These are phyloP conservation scores for Tetracladium maxilliforme DNA, from an alignment of 2,329 filamentous ascomycete genomes.

Conservation along the genomic window DNA sequence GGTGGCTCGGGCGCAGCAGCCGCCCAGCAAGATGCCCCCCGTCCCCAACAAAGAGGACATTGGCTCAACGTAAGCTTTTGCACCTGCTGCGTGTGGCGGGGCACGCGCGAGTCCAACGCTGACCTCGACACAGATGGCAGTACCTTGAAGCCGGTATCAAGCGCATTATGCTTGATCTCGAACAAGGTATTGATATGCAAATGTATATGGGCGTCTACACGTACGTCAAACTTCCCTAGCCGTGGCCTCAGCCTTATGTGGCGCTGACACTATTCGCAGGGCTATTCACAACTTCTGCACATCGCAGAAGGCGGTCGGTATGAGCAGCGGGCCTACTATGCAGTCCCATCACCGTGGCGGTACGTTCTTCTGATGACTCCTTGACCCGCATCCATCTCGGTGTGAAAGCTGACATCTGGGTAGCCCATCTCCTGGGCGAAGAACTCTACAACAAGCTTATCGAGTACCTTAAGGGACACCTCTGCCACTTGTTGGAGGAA, in stretches of 20 bases:
- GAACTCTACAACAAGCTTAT: constrained; percentile 90
- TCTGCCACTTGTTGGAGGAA: constrained; percentile 44
- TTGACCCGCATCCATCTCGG: constrained; percentile 4
- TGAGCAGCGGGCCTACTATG: constrained; percentile 24
- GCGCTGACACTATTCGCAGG: constrained; percentile 28
- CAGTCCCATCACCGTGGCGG: constrained; percentile 57
- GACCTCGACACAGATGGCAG: constrained; percentile 49
- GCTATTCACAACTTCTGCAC: constrained; percentile 99
- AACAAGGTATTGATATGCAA: constrained; percentile 85
- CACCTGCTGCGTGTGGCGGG: background rate
- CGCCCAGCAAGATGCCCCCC: constrained; percentile 28
- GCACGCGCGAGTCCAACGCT: constrained; percentile 6
- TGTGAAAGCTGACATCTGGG: constrained; percentile 5
- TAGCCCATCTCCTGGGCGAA: constrained; percentile 87
- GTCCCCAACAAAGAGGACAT: constrained; percentile 43
- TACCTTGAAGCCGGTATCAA: constrained; percentile 82
- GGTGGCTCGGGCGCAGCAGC: no score
- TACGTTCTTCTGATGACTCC: constrained; percentile 16
- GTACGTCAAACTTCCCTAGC: constrained; percentile 26
- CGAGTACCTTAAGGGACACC: constrained; percentile 57
- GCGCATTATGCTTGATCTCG: constrained; percentile 84
- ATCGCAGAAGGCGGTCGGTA: constrained; percentile 80
- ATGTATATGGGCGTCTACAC: constrained; percentile 98
- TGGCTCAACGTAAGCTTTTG: constrained; percentile 36
- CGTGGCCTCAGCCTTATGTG: constrained; percentile 1